These are phyloP conservation scores for Corylus heterophylla DNA, from an alignment of 306 rosid species.

Conservation along the genomic window DNA sequence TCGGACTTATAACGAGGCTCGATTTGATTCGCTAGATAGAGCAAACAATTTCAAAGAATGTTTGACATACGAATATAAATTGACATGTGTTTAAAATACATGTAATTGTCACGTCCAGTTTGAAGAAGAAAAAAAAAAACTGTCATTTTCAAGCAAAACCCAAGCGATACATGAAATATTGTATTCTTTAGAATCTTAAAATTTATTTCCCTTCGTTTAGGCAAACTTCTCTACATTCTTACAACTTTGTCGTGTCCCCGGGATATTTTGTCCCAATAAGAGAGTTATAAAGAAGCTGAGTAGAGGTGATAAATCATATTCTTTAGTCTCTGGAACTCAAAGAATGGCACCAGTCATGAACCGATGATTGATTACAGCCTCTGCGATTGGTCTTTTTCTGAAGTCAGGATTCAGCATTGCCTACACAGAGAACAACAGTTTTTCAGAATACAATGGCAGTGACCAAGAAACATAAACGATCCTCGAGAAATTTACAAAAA, in stretches of 20 bases:
- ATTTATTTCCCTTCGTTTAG: not conserved
- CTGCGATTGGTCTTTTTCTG: constrained; percentile 72
- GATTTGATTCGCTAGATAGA: not conserved
- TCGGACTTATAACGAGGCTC: not conserved
- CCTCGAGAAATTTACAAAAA: not conserved
- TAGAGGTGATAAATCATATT: not conserved
- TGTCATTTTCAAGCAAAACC: no score
- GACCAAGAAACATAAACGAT: not conserved
- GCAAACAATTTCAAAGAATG: no score
- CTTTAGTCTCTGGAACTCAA: constrained; percentile 33
- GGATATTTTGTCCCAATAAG: not conserved
- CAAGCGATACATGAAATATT: no score
- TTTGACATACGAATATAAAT: no score
- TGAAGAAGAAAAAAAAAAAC: no score
- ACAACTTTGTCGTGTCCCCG: not conserved
- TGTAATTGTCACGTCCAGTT: no score
- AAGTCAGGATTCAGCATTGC: constrained; percentile 89
- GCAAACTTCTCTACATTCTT: not conserved
- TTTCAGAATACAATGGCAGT: constrained; percentile 11
- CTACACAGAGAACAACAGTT: constrained; percentile 35
- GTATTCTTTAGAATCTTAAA: not conserved
- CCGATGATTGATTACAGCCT: constrained; percentile 72
- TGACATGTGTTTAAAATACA: no score
- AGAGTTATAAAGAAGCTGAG: not conserved
- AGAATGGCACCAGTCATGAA: constrained; percentile 55